A percentile compares a stretch with the other conserved stretches of the same genome.
Conservation (phyloP, 805 yeast species). For the Candida patagonica region DNA sequence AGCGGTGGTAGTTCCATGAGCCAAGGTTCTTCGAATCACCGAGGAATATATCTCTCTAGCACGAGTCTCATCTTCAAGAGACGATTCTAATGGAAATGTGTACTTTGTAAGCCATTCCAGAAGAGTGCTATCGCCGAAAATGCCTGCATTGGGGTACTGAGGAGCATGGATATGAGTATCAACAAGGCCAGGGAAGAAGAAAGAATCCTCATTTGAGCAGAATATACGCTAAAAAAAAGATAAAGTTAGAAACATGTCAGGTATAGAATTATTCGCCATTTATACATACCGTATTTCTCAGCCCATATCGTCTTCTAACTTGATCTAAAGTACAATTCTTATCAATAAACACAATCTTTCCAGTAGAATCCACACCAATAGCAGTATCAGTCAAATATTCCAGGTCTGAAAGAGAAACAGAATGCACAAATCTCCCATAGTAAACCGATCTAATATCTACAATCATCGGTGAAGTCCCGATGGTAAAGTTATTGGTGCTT, state of each 20-base stretch:
- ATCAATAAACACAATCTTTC: slow-evolving; percentile 40
- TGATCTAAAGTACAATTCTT: slow-evolving; percentile 19
- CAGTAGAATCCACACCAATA: slow-evolving; percentile 53
- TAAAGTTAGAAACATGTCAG: too few species aligned
- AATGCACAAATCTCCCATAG: slow-evolving; percentile 14
- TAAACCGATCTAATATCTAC: slow-evolving; percentile 5
- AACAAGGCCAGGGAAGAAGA: slow-evolving; percentile 74
- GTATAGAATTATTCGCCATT: too few species aligned
- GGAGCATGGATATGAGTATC: slow-evolving; percentile 84
- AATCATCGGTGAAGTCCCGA: background rate
- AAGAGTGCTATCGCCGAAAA: slow-evolving; percentile 76
- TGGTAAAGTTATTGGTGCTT: too few species aligned
- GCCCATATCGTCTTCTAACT: slow-evolving; percentile 22
- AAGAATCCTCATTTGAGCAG: slow-evolving; percentile 24
- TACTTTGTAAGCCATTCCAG: slow-evolving; percentile 82
- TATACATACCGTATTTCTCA: slow-evolving; percentile 4
- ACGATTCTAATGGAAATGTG: slow-evolving; percentile 82
- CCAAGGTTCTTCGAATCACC: slow-evolving; percentile 61
- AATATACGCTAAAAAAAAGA: background rate
- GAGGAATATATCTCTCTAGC: slow-evolving; percentile 58
- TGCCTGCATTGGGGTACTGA: slow-evolving; percentile 72
- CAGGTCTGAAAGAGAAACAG: slow-evolving; percentile 24
- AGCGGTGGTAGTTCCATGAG: slow-evolving; percentile 84
- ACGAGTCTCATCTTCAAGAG: slow-evolving; percentile 41
- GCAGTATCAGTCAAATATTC: slow-evolving; percentile 48